Conservation (phyloP, 2,329 filamentous ascomycete genomes). For the Bipolaris bicolor region DNA sequence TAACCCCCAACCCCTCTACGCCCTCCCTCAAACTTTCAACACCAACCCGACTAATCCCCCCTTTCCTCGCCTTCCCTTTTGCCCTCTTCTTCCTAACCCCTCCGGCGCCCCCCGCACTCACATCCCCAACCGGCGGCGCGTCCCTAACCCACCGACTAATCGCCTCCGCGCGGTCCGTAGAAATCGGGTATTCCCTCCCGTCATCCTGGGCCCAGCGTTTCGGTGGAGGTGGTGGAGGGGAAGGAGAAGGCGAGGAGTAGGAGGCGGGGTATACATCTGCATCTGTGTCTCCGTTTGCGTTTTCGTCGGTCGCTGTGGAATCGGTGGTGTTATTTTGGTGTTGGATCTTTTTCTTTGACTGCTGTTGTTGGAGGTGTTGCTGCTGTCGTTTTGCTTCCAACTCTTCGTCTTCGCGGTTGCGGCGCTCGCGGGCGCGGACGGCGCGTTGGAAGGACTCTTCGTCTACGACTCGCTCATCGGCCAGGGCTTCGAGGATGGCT, state of each 20-base stretch:
- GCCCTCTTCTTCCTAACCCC: slow-evolving; percentile 46
- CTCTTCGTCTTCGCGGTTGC: slow-evolving; percentile 63
- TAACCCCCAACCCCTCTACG: slow-evolving; percentile 25
- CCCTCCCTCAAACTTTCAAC: slow-evolving; percentile 25
- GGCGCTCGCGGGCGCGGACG: slow-evolving; percentile 65
- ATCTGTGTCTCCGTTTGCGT: background rate
- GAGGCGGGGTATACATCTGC: slow-evolving; percentile 4
- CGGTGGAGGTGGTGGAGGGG: slow-evolving; percentile 15
- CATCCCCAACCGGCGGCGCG: slow-evolving; percentile 50
- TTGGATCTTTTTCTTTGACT: too few species aligned
- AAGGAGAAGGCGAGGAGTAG: background rate
- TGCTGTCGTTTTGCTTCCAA: slow-evolving; percentile 33
- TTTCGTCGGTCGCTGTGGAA: background rate
- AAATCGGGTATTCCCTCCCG: slow-evolving; percentile 71
- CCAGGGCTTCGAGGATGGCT: slow-evolving; percentile 70
- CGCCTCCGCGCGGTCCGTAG: slow-evolving; percentile 71
- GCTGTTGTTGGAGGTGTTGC: slow-evolving; percentile 2
- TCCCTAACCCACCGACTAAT: slow-evolving; percentile 72
- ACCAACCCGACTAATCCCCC: slow-evolving; percentile 21
- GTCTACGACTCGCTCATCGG: slow-evolving; percentile 71
- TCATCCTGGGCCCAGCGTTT: slow-evolving; percentile 70
- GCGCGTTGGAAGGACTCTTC: slow-evolving; percentile 69
- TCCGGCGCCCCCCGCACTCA: slow-evolving; percentile 40
- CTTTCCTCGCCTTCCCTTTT: slow-evolving; percentile 31
- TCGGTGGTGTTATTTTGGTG: background rate